phyloP scores from a whole-genome alignment of 31 red algal species.

The Asparagopsis taxiformis region DNA sequence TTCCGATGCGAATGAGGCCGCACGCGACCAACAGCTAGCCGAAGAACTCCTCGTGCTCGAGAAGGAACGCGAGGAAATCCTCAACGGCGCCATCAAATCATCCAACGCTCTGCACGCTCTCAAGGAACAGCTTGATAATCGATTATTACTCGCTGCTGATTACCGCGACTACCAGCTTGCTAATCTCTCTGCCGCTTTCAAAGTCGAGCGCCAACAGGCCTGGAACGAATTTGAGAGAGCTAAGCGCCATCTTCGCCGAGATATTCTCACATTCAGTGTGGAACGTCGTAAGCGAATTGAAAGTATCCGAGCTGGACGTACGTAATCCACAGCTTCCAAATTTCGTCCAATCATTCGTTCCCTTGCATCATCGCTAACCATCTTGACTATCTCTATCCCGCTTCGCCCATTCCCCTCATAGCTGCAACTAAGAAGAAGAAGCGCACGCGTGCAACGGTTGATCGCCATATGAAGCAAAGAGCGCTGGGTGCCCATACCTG shows the following conservation, averaged over 20 bases:
- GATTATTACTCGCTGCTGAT: constrained; percentile 28
- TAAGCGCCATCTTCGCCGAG: constrained; percentile 21
- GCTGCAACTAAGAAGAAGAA: constrained; percentile 24
- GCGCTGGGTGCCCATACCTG: neutral
- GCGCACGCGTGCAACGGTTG: neutral
- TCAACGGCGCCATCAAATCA: neutral
- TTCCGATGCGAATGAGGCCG: neutral
- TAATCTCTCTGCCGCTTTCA: constrained; percentile 23
- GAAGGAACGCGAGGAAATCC: constrained; percentile 17
- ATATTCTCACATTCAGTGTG: constrained; percentile 18
- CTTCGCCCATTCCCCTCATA: neutral
- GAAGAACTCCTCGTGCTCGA: constrained; percentile 2
- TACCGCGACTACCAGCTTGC: constrained; percentile 35
- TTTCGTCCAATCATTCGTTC: neutral
- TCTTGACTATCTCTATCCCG: neutral
- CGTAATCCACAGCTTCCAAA: constrained; percentile 1
- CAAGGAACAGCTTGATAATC: constrained; percentile 14
- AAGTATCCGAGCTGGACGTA: constrained; percentile 1
- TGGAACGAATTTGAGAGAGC: constrained; percentile 31
- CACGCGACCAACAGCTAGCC: constrained; percentile 5
- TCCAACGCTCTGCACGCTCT: neutral
- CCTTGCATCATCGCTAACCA: neutral
- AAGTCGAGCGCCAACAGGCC: constrained; percentile 53
- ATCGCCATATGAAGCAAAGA: neutral
- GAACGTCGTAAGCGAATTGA: constrained; percentile 36